Base-by-base conservation (phyloP, 495 filamentous ascomycete genomes). In the Jackrogersella multiformis region DNA sequence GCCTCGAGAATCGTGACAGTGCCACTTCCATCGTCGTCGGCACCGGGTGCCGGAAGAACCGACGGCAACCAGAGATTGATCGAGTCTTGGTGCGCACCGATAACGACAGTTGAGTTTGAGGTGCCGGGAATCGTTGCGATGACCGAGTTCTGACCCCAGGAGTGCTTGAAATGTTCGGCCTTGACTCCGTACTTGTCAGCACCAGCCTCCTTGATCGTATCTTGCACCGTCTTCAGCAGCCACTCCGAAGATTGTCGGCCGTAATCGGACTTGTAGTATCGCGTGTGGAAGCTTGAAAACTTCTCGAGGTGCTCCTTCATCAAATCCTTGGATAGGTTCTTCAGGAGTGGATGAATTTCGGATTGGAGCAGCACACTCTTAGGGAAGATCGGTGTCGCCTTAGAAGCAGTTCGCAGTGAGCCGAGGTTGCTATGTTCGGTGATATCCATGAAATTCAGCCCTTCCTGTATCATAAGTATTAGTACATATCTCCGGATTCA, bases 381-480 rank as follows among this genome's bases (percentile, higher is more conserved):
- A 0, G 95, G 95, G 73, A 90, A 97, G 36, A 75, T 75, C 48
- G 85, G 77, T 35, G 80, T 77, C 64, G 77, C 78, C 58, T 71
- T 79, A 72, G 75, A 79, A 23, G 58, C 62, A 20, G 76, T 74
- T 54, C 73, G 76, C 46, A 74, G 64, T 5, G 76, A 51, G 35
- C 86, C 89, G 44, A 91, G 82, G 44, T 89, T 81, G 34, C 77
- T 77, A 34, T 86, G 80, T 65, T 91, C 85, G 56, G 95, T 97
- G 69, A 99, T 91, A 77, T 99, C 95, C 83, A 99, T 96, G 81
- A 99, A 99, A 68, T 89, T 93, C 42, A 88, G 80, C 49, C 93
- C 92, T 68, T 90, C 81, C 94, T 96, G 63, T 69, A 45, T 30
- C 46, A 57, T 13, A 20, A 21, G 7, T 41, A 45, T 73, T 57